Evolutionary conservation across 75 land plant species (phyloP), one percentile per base, ranked within the genome.

Genomic region (Pinus albicaulis): DNA sequence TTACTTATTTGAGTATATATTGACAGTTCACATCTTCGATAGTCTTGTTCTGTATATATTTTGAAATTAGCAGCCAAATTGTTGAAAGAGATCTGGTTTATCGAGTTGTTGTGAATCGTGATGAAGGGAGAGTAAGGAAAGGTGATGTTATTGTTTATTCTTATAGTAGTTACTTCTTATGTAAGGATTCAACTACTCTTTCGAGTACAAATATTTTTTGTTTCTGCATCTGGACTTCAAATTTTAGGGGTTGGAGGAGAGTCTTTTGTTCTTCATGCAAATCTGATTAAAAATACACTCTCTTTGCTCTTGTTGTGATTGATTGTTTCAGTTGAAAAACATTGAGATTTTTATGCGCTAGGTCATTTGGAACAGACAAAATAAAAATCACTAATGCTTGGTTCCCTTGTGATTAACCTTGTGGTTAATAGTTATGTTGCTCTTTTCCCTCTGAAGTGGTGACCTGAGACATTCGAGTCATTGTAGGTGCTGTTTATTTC

Each of bases 401-500:
- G 13, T 41, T n/a, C 41, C 41, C 23, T 68, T 68, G 71, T n/a
- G 3, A 38, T 68, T 11, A 20, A 11, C 48, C 24, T n/a, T 10
- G 44, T 36, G 17, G 52, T 7, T 68, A 68, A 64, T 64, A 64
- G 19, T 16, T 64, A 31, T 31, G 34, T 5, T 64, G 19, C 6
- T 34, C 38, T 16, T 64, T 31, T 64, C 38, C n/a, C 17, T 34
- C 53, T 34, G n/a, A 64, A 24, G n/a, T 7, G 13, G 11, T 19
- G 10, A 41, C n/a, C 52, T 68, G 44, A 38, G 22, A 68, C 22
- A 20, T 38, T 41, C 20, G 41, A 38, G 48, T 72, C 26, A 72
- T 71, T 77, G 81, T 86, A 98, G 99, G 98, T 98, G n/a, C 92
- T 98, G 44, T 98, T 91, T 87, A 88, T 95, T 74, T 98, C 99